These are phyloP conservation scores for Pseudogymnoascus sp. DNA, from an alignment of 2,329 filamentous ascomycete species.

Conservation along the genomic window DNA sequence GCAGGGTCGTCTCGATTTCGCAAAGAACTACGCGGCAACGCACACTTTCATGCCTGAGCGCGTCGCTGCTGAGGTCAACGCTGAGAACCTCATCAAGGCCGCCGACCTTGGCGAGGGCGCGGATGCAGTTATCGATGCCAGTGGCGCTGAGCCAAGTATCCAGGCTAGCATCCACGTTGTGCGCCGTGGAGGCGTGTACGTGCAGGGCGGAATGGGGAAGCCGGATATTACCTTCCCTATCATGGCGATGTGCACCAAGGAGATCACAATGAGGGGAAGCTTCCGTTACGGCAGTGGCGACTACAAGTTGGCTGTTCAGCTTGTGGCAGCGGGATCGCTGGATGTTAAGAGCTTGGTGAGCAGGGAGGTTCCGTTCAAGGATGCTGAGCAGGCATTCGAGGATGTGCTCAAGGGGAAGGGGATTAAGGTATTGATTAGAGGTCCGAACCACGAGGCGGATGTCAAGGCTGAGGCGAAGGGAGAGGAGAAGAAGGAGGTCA, in stretches of 20 bases:
- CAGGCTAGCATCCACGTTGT: slow-evolving; percentile 67
- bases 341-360: slow-evolving; percentile 79
- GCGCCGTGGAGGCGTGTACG: slow-evolving; percentile 65
- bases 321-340: slow-evolving; percentile 66
- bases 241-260: slow-evolving; percentile 81
- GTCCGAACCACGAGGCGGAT: slow-evolving; percentile 51
- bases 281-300: slow-evolving; percentile 88
- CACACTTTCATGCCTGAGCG: slow-evolving; percentile 61
- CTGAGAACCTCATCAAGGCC: slow-evolving; percentile 55
- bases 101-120: slow-evolving; percentile 60
- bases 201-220: slow-evolving; percentile 88
- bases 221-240: slow-evolving; percentile 86
- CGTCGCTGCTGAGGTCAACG: slow-evolving; percentile 64
- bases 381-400: slow-evolving; percentile 80
- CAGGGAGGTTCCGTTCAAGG: slow-evolving; percentile 65
- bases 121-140: slow-evolving; percentile 74
- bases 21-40: slow-evolving; percentile 63
- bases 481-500: slow-evolving; percentile 1
- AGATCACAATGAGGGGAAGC: slow-evolving; percentile 76
- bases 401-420: slow-evolving; percentile 79
- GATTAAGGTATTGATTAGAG: slow-evolving; percentile 62
- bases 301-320: slow-evolving; percentile 67
- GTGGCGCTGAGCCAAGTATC: slow-evolving; percentile 70
- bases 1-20: slow-evolving; percentile 70
- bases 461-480: neutral